Evolutionary conservation across 805 yeast species (phyloP).

Genomic region (Yarrowia yakushimensis): DNA sequence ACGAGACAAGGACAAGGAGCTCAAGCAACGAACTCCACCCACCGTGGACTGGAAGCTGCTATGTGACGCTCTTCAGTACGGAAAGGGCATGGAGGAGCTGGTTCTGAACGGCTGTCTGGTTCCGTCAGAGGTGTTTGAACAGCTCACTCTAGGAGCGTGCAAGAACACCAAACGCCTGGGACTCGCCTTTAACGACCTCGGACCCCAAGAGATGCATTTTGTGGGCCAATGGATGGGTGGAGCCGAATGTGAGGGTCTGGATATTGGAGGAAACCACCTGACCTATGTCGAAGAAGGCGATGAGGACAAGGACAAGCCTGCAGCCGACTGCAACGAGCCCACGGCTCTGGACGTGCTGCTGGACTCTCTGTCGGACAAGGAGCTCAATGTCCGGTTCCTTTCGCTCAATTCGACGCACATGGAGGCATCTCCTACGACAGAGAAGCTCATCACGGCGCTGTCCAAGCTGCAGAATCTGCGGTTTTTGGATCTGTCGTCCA

Average conservation of each 20-base stretch:
- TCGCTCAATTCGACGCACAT: slow-evolving; percentile 66
- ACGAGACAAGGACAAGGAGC: slow-evolving; percentile 12
- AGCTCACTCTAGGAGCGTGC: slow-evolving; percentile 59
- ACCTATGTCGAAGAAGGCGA: not conserved
- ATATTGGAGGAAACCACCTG: slow-evolving; percentile 75
- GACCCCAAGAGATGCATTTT: slow-evolving; percentile 53
- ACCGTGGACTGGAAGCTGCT: slow-evolving; percentile 74
- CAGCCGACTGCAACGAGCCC: slow-evolving; percentile 20
- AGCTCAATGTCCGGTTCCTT: slow-evolving; percentile 44
- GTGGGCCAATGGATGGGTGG: slow-evolving; percentile 56
- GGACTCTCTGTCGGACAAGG: slow-evolving; percentile 27
- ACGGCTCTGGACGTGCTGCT: slow-evolving; percentile 32
- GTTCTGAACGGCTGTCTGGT: slow-evolving; percentile 72
- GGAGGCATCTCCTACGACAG: slow-evolving; percentile 39
- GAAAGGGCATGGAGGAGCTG: slow-evolving; percentile 78
- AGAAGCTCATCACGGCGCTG: slow-evolving; percentile 45
- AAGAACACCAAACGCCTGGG: slow-evolving; percentile 63
- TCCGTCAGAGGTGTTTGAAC: slow-evolving; percentile 46
- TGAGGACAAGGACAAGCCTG: not conserved
- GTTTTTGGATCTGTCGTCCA: slow-evolving; percentile 72
- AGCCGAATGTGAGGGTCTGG: slow-evolving; percentile 64
- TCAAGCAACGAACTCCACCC: not conserved
- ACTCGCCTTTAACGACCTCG: slow-evolving; percentile 68
- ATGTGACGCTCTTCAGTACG: slow-evolving; percentile 59
- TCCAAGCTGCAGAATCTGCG: slow-evolving; percentile 52